phyloP scores from a whole-genome alignment of 768 basidiomycete species.

The Xerocomellus intermedius region DNA sequence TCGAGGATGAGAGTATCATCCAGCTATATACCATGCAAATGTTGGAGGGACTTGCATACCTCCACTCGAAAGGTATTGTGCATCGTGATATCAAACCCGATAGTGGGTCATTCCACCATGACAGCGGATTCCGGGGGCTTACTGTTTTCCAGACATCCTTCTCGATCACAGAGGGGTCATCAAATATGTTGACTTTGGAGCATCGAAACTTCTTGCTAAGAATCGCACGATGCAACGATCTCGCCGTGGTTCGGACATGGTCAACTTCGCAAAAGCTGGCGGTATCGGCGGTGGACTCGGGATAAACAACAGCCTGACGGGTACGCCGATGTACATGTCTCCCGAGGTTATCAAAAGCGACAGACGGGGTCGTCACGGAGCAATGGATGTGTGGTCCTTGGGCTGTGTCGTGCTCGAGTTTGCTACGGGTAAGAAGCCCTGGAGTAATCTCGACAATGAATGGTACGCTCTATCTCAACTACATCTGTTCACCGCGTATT shows the following conservation, averaged over 20 bases:
- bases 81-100: slow-evolving; percentile 99
- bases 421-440: slow-evolving; percentile 95
- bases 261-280: slow-evolving; percentile 33
- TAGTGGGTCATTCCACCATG: slow-evolving; percentile 56
- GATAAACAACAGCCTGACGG: slow-evolving; percentile 85
- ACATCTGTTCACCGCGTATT: neutral
- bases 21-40: slow-evolving; percentile 97
- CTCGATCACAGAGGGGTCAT: slow-evolving; percentile 87
- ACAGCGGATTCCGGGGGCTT: slow-evolving; percentile 2
- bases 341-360: slow-evolving; percentile 98
- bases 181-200: slow-evolving; percentile 97
- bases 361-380: slow-evolving; percentile 80
- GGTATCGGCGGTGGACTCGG: slow-evolving; percentile 40
- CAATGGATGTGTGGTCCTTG: slow-evolving; percentile 98
- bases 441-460: slow-evolving; percentile 99
- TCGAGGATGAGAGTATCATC: slow-evolving; percentile 95
- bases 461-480: slow-evolving; percentile 55
- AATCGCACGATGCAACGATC: slow-evolving; percentile 78
- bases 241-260: slow-evolving; percentile 53
- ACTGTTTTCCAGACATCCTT: slow-evolving; percentile 73
- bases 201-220: slow-evolving; percentile 92
- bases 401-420: slow-evolving; percentile 98
- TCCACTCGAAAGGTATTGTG: slow-evolving; percentile 89
- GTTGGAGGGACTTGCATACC: slow-evolving; percentile 89
- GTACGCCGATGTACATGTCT: slow-evolving; percentile 99